phyloP scores from a whole-genome alignment of 352 stramenopile species.

The Pythium rhizo-oryzae region DNA sequence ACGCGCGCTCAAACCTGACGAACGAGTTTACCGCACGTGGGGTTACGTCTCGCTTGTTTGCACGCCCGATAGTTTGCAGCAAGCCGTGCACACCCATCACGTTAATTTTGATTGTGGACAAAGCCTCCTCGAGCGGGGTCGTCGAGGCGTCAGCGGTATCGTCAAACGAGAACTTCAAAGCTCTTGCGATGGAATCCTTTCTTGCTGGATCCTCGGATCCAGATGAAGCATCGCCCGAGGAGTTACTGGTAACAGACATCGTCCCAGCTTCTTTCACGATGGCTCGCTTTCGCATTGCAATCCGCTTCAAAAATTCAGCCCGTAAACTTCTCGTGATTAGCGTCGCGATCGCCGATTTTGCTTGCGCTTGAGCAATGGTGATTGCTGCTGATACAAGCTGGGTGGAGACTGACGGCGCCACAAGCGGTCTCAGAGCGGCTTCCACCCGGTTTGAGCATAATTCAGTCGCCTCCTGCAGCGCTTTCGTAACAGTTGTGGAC shows the following conservation, averaged over 20 bases:
- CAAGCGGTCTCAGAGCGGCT: constrained; percentile 34
- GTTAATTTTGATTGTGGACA: constrained; percentile 14
- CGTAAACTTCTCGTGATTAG: constrained; percentile 49
- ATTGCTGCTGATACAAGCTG: constrained; percentile 40
- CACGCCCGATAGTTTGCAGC: not conserved
- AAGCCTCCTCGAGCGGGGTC: constrained; percentile 12
- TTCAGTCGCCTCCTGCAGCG: constrained; percentile 35
- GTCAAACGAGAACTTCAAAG: constrained; percentile 20
- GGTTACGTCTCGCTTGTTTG: too few relatives aligned
- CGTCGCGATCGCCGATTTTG: constrained; percentile 30
- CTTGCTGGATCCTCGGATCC: not conserved
- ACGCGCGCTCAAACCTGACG: not conserved
- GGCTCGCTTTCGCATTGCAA: constrained; percentile 42
- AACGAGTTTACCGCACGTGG: too few relatives aligned
- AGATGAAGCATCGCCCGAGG: not conserved
- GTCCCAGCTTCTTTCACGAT: constrained; percentile 41
- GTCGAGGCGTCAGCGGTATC: not conserved
- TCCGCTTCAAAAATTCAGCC: constrained; percentile 52
- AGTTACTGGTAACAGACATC: not conserved
- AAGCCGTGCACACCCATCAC: constrained; percentile 8
- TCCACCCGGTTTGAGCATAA: constrained; percentile 41
- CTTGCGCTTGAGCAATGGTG: constrained; percentile 39
- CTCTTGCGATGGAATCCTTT: constrained; percentile 4
- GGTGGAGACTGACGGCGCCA: constrained; percentile 42
- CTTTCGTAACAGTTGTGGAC: constrained; percentile 25